Conservation (phyloP, 23 red algal species). For the Gracilaria vermiculophylla region DNA sequence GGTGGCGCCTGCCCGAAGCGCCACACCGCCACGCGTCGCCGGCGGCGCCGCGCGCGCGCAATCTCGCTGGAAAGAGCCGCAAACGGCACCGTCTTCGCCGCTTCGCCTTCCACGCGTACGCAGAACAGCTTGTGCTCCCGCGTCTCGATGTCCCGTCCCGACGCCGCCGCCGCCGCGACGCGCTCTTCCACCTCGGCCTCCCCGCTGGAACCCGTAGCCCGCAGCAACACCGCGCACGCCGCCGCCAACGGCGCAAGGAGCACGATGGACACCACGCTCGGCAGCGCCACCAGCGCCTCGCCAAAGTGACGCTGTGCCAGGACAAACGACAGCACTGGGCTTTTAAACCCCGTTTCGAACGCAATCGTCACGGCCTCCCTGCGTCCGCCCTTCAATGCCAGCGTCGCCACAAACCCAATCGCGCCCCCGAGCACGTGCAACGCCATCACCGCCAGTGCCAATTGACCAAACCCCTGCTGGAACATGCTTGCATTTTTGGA, state of each 20-base stretch:
- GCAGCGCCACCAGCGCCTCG: conserved; percentile 27
- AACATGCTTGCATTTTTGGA: conserved; percentile 20
- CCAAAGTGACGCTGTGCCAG: conserved; percentile 66
- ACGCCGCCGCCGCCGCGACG: not conserved
- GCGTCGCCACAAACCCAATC: not conserved
- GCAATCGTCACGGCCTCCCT: conserved; percentile 48
- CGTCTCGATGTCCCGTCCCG: not conserved
- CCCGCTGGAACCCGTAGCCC: too few relatives aligned
- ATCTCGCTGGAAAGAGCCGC: not conserved
- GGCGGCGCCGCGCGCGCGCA: not conserved
- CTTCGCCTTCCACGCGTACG: not conserved
- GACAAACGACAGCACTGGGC: conserved; percentile 62
- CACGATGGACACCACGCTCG: conserved; percentile 66
- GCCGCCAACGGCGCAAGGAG: conserved; percentile 66
- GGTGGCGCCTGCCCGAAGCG: not conserved
- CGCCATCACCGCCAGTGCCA: conserved; percentile 45
- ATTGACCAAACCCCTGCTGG: not conserved
- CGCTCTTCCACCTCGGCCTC: not conserved
- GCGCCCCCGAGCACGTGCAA: conserved; percentile 61
- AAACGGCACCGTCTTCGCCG: not conserved
- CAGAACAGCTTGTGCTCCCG: conserved; percentile 1
- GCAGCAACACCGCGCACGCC: conserved; percentile 34
- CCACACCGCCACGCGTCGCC: not conserved
- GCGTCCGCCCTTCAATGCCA: not conserved
- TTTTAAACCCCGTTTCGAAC: conserved; percentile 77